Base-by-base conservation (phyloP, 768 basidiomycete species). In the Favolaschia claudopus region DNA sequence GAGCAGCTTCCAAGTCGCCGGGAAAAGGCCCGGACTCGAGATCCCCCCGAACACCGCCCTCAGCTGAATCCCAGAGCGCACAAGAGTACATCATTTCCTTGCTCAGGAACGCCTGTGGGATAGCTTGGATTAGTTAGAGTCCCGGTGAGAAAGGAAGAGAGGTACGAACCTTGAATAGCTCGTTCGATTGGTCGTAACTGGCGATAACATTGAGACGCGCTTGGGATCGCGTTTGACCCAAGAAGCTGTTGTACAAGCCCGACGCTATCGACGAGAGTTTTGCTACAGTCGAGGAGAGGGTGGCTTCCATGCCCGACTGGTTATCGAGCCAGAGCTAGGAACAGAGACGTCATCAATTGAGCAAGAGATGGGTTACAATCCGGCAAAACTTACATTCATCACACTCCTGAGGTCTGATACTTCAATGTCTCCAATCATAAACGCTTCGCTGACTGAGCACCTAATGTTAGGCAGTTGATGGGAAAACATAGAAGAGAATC, bases 11-110 rank as follows among this genome's bases (percentile, higher is more conserved):
- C 39, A 96, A 78, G 67, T 92, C 91, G 22, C 87, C 86, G 24
- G 82, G 77, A 37, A 73, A 79, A 20, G 83, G 82, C n/a, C 83
- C 83, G 52, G 72, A 71, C 31, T 78, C 78, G 39, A 92, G 75
- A 71, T 92, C 91, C 0, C 88, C 90, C 39, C 86, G 82, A 52
- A 95, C 82, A 47, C 93, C 95, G 56, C 87, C 89, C 69, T 96
- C 92, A 10, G 87, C 79, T n/a, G 88, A 84, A 45, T 77, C 79
- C 88, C 92, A 96, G 51, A 96, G 82, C 1, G 86, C 95, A 71
- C 93, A 94, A 0, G 93, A 95, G 74, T 95, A 96, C 85, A 94
- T 96, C 95, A 96, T 96, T 74, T 96, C 94, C 51, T 85, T 80
- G 64, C 89, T 91, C 22, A 95, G 78, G 79, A 94, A 91, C 43